These are phyloP conservation scores for Solanum dulcamara DNA, from an alignment of 257 asterid genomes.

Conservation along the genomic window DNA sequence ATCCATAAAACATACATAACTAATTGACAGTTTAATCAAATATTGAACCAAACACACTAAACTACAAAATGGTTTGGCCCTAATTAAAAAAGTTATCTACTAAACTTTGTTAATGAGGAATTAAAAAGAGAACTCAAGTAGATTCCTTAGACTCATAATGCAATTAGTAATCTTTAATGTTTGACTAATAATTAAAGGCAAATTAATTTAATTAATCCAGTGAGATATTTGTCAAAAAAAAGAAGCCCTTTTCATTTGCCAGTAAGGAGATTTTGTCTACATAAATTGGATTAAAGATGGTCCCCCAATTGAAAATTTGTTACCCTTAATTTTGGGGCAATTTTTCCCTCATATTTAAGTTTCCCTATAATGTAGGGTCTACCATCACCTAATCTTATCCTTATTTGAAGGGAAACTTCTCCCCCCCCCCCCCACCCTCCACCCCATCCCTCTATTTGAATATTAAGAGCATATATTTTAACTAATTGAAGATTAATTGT, in stretches of 20 bases:
- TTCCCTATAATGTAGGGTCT: background rate
- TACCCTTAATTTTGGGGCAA: conserved; percentile 19
- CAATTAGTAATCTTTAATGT: background rate
- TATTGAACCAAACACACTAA: background rate
- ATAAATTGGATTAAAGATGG: conserved; percentile 13
- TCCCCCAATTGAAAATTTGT: conserved; percentile 5
- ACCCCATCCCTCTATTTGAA: too few relatives aligned
- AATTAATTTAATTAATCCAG: background rate
- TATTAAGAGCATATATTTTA: background rate
- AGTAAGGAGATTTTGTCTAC: background rate
- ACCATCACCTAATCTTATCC: background rate
- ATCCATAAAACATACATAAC: background rate
- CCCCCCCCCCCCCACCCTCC: too few relatives aligned
- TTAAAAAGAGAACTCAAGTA: background rate
- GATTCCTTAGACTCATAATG: background rate
- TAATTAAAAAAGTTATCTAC: background rate
- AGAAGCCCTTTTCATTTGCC: background rate
- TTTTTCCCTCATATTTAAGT: conserved; percentile 4
- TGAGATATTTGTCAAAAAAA: conserved; percentile 1
- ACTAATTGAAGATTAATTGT: background rate
- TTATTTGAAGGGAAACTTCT: background rate
- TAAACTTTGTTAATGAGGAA: background rate
- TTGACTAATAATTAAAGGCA: background rate
- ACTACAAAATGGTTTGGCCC: background rate
- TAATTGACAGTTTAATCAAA: background rate